Percentiles rank a stretch among this genome's conserved stretches.
Conservation (phyloP, 345 rosid genomes). For the Citrus mangshanensis region DNA sequence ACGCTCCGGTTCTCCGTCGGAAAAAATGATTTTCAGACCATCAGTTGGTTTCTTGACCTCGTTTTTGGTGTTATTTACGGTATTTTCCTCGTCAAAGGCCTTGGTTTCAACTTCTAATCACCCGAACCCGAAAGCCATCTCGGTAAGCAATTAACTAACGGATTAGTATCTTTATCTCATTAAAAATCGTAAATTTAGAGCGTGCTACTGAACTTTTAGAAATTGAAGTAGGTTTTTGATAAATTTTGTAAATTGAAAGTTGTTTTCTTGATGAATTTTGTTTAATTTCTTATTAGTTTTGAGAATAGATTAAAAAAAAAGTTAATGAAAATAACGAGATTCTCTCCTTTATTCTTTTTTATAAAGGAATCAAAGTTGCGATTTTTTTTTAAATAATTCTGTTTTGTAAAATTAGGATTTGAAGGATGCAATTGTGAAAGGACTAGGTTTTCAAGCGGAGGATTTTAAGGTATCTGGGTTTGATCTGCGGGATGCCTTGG, state of each 20-base stretch:
- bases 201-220: background rate
- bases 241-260: background rate
- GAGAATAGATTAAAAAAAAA: background rate
- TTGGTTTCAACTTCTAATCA: conserved; percentile 41
- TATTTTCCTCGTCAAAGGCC: conserved; percentile 31
- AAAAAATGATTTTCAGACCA: conserved; percentile 21
- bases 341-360: too few relatives aligned
- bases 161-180: background rate
- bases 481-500: conserved; percentile 74
- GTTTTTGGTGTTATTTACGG: conserved; percentile 35
- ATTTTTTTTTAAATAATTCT: background rate
- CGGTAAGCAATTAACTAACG: conserved; percentile 34
- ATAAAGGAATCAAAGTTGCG: background rate
- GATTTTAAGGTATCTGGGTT: conserved; percentile 79
- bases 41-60: conserved; percentile 17
- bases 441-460: conserved; percentile 71
- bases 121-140: conserved; percentile 68
- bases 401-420: conserved; percentile 51
- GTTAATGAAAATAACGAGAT: too few relatives aligned
- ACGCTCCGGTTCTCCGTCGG: background rate
- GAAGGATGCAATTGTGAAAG: conserved; percentile 83
- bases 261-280: background rate
- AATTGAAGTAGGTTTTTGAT: too few relatives aligned
- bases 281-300: background rate
- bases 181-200: background rate